phyloP scores from a whole-genome alignment of 306 rosid genomes.

The Neltuma alba region DNA sequence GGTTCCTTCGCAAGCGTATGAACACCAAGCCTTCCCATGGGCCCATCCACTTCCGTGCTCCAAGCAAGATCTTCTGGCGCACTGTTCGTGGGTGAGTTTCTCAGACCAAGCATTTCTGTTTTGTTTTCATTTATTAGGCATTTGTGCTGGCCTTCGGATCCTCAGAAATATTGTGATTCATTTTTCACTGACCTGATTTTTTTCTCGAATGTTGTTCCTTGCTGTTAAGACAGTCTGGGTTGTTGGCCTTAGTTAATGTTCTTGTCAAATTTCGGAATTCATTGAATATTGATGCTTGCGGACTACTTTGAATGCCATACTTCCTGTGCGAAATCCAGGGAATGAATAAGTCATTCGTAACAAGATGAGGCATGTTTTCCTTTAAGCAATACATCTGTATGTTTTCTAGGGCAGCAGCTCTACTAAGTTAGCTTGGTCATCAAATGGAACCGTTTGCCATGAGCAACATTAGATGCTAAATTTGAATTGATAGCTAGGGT shows the following conservation, averaged over 20 bases:
- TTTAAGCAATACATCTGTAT: not conserved
- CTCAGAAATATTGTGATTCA: not conserved
- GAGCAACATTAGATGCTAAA: not conserved
- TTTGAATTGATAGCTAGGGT: not conserved
- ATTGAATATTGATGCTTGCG: not conserved
- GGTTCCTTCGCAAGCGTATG: constrained; percentile 73
- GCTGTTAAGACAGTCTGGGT: not conserved
- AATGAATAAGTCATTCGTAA: not conserved
- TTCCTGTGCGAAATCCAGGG: not conserved
- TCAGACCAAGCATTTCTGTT: not conserved
- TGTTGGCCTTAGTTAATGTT: not conserved
- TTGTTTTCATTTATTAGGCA: not conserved
- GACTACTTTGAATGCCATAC: not conserved
- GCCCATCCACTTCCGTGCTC: constrained; percentile 74
- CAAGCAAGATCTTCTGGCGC: constrained; percentile 70
- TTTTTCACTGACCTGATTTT: not conserved
- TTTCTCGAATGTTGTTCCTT: not conserved
- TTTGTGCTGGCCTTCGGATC: not conserved
- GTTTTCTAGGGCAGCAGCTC: not conserved
- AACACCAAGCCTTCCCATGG: constrained; percentile 77
- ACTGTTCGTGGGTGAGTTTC: constrained; percentile 60
- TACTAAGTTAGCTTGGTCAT: not conserved
- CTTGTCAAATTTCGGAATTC: not conserved
- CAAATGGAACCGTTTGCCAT: not conserved
- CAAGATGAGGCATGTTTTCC: not conserved